A percentile compares a stretch with the other conserved stretches of the same genome.
These are phyloP conservation scores for Ceratocystis destructans DNA, from an alignment of 2,329 filamentous ascomycete species.

Conservation along the genomic window DNA sequence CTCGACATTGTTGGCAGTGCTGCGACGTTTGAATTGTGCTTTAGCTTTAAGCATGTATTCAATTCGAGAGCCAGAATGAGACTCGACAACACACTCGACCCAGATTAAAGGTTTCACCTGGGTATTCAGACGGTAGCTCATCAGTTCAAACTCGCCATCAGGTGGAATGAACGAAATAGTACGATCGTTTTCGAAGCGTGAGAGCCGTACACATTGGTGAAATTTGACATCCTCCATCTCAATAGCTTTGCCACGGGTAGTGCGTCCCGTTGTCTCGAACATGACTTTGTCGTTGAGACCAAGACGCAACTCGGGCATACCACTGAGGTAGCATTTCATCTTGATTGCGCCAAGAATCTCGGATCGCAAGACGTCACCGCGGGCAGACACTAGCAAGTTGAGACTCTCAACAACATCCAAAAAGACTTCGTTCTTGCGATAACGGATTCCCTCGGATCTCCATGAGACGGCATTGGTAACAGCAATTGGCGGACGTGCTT, in stretches of 20 bases:
- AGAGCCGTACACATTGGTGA: conserved; percentile 92
- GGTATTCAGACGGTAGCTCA: conserved; percentile 97
- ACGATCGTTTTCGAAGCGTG: conserved; percentile 93
- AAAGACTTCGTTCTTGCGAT: conserved; percentile 99
- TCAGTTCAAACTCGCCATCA: conserved; percentile 96
- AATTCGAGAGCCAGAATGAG: conserved; percentile 84
- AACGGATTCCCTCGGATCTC: conserved; percentile 94
- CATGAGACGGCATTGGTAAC: conserved; percentile 97
- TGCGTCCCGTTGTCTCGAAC: conserved; percentile 94
- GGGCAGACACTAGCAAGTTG: conserved; percentile 86
- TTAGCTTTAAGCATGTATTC: conserved; percentile 99
- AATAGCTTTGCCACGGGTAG: conserved; percentile 88
- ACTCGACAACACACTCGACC: conserved; percentile 96
- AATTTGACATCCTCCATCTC: conserved; percentile 99
- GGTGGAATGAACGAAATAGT: conserved; percentile 98
- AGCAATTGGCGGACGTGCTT: conserved; percentile 88
- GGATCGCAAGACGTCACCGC: conserved; percentile 86
- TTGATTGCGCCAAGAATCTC: conserved; percentile 96
- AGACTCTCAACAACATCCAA: conserved; percentile 93
- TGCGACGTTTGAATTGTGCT: conserved; percentile 94
- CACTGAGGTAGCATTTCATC: conserved; percentile 98
- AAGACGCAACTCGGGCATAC: conserved; percentile 90
- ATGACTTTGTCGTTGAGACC: conserved; percentile 98
- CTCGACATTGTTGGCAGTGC: conserved; percentile 96
- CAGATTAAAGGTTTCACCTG: conserved; percentile 97